Conservation (phyloP, 1,139 yeast species). For the Suhomyces bolitotheri region DNA sequence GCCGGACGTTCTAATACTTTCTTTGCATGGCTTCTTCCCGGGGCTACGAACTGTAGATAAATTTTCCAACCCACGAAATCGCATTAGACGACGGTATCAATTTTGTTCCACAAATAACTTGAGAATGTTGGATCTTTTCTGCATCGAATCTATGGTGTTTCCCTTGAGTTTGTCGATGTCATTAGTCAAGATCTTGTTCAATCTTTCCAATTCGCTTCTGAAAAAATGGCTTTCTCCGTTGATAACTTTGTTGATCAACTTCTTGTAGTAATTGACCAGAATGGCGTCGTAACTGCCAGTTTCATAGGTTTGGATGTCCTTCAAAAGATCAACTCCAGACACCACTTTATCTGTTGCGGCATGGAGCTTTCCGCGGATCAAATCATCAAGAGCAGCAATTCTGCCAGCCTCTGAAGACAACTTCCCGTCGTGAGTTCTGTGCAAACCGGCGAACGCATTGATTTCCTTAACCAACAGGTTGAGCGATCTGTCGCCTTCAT, state of each 20-base stretch:
- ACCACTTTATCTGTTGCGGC: constrained; percentile 9
- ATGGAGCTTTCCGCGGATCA: constrained; percentile 27
- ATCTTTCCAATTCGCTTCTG: constrained; percentile 51
- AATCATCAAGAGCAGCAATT: constrained; percentile 40
- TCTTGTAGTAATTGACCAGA: constrained; percentile 43
- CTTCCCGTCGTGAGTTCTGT: constrained; percentile 52
- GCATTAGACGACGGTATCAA: no score
- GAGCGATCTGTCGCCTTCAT: constrained; percentile 44
- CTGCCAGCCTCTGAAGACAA: constrained; percentile 58
- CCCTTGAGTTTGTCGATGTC: constrained; percentile 34
- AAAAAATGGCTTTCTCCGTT: constrained; percentile 52
- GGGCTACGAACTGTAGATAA: no score
- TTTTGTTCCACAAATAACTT: constrained; percentile 31
- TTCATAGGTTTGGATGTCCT: constrained; percentile 12
- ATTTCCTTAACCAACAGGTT: constrained; percentile 49
- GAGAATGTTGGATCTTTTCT: constrained; percentile 51
- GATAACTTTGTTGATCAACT: constrained; percentile 49
- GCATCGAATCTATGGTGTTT: constrained; percentile 44
- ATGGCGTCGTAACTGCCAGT: constrained; percentile 14
- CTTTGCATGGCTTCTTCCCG: no score
- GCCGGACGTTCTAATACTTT: no score
- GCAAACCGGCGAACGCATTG: constrained; percentile 52
- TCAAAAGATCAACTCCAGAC: constrained; percentile 17
- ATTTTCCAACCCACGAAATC: not conserved
- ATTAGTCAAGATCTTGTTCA: constrained; percentile 45